Evolutionary conservation across 176 grass and related monocot species (phyloP).

Genomic region (Aegilops sharonensis): DNA sequence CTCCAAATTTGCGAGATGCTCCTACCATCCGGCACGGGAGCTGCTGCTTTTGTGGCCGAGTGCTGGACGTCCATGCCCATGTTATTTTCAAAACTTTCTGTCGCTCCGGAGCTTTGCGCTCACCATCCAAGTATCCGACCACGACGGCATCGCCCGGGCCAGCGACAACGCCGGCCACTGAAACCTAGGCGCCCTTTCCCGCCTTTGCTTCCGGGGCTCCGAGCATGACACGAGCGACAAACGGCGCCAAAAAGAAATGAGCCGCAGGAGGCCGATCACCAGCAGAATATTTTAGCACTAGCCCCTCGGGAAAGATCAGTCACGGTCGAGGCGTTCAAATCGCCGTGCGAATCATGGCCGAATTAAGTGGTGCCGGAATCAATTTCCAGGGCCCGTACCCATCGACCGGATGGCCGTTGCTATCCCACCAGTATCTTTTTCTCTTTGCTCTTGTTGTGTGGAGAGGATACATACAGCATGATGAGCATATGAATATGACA

Average conservation of each 20-base stretch:
- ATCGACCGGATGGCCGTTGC: background rate
- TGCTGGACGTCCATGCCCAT: background rate
- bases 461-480: background rate
- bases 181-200: background rate
- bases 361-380: background rate
- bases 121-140: background rate
- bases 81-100: background rate
- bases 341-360: background rate
- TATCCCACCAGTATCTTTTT: background rate
- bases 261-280: background rate
- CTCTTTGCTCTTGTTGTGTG: too few species aligned
- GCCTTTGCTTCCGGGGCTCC: background rate
- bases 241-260: background rate
- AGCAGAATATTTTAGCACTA: background rate
- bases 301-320: background rate
- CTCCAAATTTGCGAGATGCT: too few species aligned
- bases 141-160: background rate
- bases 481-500: background rate
- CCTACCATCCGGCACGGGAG: too few species aligned
- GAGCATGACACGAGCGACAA: background rate
- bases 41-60: background rate
- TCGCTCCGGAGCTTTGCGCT: conserved; percentile 10
- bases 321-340: background rate
- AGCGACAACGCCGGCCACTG: conserved; percentile 15
- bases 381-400: background rate